These are phyloP conservation scores for Ceratocystis cubensis DNA, from an alignment of 2,329 filamentous ascomycete genomes.

Conservation along the genomic window DNA sequence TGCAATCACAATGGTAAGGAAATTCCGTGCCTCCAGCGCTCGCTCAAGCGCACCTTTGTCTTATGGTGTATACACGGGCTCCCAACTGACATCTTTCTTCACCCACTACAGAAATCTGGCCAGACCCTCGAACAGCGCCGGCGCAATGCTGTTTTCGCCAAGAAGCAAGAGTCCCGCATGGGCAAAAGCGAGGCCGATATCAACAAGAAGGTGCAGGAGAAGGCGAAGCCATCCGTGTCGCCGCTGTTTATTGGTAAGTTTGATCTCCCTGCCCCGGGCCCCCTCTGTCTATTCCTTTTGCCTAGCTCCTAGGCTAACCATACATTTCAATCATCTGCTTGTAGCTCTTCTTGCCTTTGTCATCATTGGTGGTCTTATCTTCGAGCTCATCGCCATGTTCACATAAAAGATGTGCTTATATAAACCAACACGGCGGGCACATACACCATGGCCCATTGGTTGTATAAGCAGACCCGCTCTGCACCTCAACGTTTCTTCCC, in stretches of 20 bases:
- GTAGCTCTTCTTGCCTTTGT: slow-evolving; percentile 46
- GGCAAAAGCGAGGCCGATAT: slow-evolving; percentile 57
- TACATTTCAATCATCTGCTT: neutral
- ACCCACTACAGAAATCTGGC: slow-evolving; percentile 18
- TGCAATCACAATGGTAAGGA: slow-evolving; percentile 23
- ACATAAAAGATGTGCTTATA: neutral
- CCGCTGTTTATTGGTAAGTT: slow-evolving; percentile 51
- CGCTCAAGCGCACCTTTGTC: neutral
- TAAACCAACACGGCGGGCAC: neutral
- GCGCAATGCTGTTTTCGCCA: slow-evolving; percentile 66
- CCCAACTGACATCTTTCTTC: slow-evolving; percentile 9
- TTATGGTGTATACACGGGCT: neutral
- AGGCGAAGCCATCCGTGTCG: slow-evolving; percentile 48
- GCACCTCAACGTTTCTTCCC: neutral
- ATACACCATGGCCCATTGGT: too few species aligned
- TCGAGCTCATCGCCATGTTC: slow-evolving; percentile 38
- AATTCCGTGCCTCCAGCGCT: neutral
- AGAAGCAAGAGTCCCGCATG: slow-evolving; percentile 58
- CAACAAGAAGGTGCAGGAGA: slow-evolving; percentile 47
- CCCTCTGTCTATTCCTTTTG: neutral
- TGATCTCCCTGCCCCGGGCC: neutral
- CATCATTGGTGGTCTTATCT: slow-evolving; percentile 47
- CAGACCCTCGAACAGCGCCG: slow-evolving; percentile 77
- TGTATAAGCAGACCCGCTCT: neutral
- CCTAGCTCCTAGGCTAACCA: neutral